Evolutionary conservation across 768 basidiomycete genomes (phyloP), one percentile per base, ranked within the genome.

Genomic region (Xerocomellus chrysenteron): DNA sequence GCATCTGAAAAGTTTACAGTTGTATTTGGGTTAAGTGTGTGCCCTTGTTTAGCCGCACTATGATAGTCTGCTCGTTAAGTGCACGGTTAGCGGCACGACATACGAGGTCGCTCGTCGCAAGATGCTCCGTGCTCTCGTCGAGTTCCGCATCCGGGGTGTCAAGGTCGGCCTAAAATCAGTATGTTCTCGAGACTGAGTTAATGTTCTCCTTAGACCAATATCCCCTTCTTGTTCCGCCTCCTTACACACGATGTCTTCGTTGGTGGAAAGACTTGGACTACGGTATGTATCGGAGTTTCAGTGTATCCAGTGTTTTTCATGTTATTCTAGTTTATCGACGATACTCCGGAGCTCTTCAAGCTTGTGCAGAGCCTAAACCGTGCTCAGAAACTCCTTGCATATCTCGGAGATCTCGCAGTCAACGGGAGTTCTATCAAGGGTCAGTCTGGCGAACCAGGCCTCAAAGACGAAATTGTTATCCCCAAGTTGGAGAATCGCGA

Each of bases 291-390:
- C 10, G 7, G 16, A 56, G 19, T 52, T 19, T n/a, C 9, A 24
- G 41, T 10, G 6, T 43, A 40, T 53, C 5, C 47, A 21, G 30
- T 40, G 13, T 42, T 47, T 19, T 47, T 69, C 30, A 71, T 37
- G 36, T 33, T 13, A 12, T 47, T 49, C 10, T 65, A 94, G 92
- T 98, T 99, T 80, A 98, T 99, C 74, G 97, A 99, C 68, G 97
- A 99, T 74, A 98, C 96, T 2, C 95, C 94, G n/a, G 94, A 98
- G 69, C 85, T 99, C 60, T 99, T 98, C 87, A 97, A 95, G 75
- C 85, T 99, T 54, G 95, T 99, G 8, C 90, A 93, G 67, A 94
- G 89, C 64, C 95, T 95, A 75, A 99, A 99, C 76, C 91, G 97
- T 75, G 97, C 97, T 4, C 95, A 98, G 75, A 98, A 98, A 73